Percentiles rank a stretch among this genome's conserved stretches.
Conservation (phyloP, 768 basidiomycete species). For the Lentinula lateritia region DNA sequence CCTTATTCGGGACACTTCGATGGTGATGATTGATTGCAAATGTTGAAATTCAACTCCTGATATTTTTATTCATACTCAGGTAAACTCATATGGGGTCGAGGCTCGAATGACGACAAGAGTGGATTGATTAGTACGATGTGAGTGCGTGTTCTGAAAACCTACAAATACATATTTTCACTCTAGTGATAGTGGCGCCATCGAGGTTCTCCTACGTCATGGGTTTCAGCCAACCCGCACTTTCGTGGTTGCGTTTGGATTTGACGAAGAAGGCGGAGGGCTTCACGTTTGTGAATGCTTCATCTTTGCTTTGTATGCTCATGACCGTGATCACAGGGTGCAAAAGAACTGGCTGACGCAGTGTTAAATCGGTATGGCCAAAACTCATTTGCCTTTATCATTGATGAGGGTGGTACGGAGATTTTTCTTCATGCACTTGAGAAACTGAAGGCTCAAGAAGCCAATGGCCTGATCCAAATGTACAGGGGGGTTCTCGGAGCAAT, state of each 20-base stretch:
- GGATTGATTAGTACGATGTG: slow-evolving; percentile 67
- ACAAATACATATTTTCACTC: background rate
- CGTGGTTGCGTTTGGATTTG: slow-evolving; percentile 66
- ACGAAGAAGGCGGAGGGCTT: slow-evolving; percentile 61
- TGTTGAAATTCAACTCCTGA: background rate
- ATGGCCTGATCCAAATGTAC: background rate
- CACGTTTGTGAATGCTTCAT: slow-evolving; percentile 25
- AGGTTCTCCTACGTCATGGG: slow-evolving; percentile 55
- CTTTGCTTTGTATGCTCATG: background rate
- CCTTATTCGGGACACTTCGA: slow-evolving; percentile 63
- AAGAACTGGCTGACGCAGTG: slow-evolving; percentile 40
- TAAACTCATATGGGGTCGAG: slow-evolving; percentile 73
- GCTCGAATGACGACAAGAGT: slow-evolving; percentile 70
- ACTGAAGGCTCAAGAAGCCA: background rate
- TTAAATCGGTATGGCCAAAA: slow-evolving; percentile 61
- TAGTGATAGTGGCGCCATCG: slow-evolving; percentile 45
- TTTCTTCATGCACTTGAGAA: background rate
- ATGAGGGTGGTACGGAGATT: slow-evolving; percentile 70
- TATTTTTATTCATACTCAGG: slow-evolving; percentile 18
- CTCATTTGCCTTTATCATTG: slow-evolving; percentile 73
- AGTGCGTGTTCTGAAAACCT: slow-evolving; percentile 5
- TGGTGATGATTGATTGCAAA: slow-evolving; percentile 24
- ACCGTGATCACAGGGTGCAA: slow-evolving; percentile 44
- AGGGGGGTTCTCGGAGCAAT: slow-evolving; percentile 47
- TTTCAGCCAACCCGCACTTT: slow-evolving; percentile 62